Evolutionary conservation across 805 yeast species (phyloP).

Genomic region (Maudiozyma saulgeensis): DNA sequence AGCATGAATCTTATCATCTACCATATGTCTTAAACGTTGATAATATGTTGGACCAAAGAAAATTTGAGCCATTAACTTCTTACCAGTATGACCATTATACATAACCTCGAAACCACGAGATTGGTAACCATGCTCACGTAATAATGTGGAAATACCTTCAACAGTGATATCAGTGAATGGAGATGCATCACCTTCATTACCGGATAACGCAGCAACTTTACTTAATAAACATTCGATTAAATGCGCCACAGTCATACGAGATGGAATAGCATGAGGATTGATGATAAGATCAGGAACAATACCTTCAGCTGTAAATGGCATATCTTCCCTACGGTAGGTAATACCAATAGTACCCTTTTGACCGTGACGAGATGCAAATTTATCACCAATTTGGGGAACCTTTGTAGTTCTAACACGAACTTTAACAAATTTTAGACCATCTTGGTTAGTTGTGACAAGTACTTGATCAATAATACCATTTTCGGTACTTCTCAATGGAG

Average conservation of each 20-base stretch:
- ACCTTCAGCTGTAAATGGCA: constrained; percentile 96
- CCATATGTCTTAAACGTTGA: constrained; percentile 98
- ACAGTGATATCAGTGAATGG: constrained; percentile 98
- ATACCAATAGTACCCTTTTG: constrained; percentile 99
- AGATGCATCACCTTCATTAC: constrained; percentile 98
- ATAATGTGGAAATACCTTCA: constrained; percentile 84
- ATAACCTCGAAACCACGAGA: constrained; percentile 97
- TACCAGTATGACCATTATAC: constrained; percentile 99
- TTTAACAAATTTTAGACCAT: constrained; percentile 93
- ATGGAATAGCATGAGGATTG: constrained; percentile 99
- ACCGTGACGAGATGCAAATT: constrained; percentile 98
- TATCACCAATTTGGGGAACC: constrained; percentile 98
- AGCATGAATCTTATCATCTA: constrained; percentile 97
- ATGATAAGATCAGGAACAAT: constrained; percentile 94
- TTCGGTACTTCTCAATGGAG: constrained; percentile 93
- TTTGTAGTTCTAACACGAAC: constrained; percentile 99
- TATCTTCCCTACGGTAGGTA: constrained; percentile 95
- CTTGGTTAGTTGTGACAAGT: constrained; percentile 91
- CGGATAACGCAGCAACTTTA: constrained; percentile 89
- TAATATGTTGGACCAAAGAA: constrained; percentile 99
- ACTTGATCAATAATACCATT: constrained; percentile 98
- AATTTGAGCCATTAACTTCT: constrained; percentile 93
- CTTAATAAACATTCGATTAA: constrained; percentile 95
- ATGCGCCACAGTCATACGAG: constrained; percentile 99
- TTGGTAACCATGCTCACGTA: constrained; percentile 94